phyloP scores from a whole-genome alignment of 2,329 filamentous ascomycete genomes.

The Fusarium annulatum region DNA sequence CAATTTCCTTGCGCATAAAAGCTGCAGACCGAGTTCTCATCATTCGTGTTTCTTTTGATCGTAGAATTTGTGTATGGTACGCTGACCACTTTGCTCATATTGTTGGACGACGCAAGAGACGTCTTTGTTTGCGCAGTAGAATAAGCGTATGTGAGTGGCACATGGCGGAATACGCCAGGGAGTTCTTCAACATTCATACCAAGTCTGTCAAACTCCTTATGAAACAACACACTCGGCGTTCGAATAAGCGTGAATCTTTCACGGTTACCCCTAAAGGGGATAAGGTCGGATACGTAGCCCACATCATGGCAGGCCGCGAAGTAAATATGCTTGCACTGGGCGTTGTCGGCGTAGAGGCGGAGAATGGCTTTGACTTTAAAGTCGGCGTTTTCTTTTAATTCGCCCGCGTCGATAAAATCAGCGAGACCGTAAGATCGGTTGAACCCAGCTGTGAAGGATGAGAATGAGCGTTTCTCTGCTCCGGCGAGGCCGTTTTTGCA shows the following conservation, averaged over 20 bases:
- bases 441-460: constrained; percentile 67
- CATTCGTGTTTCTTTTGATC: constrained; percentile 4
- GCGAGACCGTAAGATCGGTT: constrained; percentile 67
- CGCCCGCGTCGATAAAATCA: constrained; percentile 71
- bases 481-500: constrained; percentile 59
- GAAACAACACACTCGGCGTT: constrained; percentile 58
- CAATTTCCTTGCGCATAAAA: constrained; percentile 41
- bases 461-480: constrained; percentile 65
- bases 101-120: neutral
- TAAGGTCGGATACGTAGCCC: constrained; percentile 63
- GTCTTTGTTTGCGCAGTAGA: constrained; percentile 4
- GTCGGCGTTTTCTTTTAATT: constrained; percentile 68
- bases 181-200: constrained; percentile 63
- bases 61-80: constrained; percentile 1
- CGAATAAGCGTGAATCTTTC: constrained; percentile 67
- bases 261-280: constrained; percentile 59
- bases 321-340: constrained; percentile 72
- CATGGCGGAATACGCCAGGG: constrained; percentile 62
- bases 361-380: constrained; percentile 66
- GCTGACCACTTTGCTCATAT: neutral
- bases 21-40: constrained; percentile 22
- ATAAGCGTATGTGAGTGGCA: constrained; percentile 44
- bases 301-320: constrained; percentile 71
- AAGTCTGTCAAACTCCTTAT: constrained; percentile 63
- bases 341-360: constrained; percentile 65